Evolutionary conservation across 441 rosid genomes (phyloP).

Genomic region (Pelargonium myrrhifolium): DNA sequence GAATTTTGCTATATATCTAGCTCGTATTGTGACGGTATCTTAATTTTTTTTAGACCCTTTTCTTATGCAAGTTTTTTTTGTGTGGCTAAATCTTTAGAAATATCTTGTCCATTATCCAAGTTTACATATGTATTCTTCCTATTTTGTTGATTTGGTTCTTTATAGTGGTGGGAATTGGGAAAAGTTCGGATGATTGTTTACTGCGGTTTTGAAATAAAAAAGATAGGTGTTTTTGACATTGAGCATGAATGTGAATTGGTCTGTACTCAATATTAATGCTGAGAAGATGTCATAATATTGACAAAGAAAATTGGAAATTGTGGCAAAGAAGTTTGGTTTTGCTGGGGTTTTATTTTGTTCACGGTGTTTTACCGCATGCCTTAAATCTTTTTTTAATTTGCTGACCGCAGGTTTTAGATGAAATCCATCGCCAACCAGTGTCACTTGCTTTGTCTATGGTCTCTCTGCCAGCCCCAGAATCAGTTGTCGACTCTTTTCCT

Average conservation of each 20-base stretch:
- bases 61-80: conserved; percentile 1
- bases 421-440: conserved; percentile 55
- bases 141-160: neutral
- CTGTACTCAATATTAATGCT: neutral
- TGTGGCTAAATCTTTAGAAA: neutral
- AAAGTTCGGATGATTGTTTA: no score
- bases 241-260: neutral
- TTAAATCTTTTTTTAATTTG: conserved; percentile 12
- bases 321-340: no score
- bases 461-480: conserved; percentile 56
- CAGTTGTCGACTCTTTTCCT: conserved; percentile 59
- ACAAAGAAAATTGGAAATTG: neutral
- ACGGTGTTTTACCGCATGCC: neutral
- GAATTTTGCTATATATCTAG: neutral
- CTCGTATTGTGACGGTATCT: neutral
- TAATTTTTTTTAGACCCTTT: neutral
- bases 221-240: neutral
- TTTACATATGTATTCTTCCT: neutral
- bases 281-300: neutral
- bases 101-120: neutral
- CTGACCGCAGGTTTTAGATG: conserved; percentile 57
- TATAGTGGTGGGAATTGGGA: no score
- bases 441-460: conserved; percentile 44
- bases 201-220: no score
- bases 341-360: neutral